Base-by-base conservation (phyloP, 495 filamentous ascomycete species). In the Staphylotrichum longicolle region DNA sequence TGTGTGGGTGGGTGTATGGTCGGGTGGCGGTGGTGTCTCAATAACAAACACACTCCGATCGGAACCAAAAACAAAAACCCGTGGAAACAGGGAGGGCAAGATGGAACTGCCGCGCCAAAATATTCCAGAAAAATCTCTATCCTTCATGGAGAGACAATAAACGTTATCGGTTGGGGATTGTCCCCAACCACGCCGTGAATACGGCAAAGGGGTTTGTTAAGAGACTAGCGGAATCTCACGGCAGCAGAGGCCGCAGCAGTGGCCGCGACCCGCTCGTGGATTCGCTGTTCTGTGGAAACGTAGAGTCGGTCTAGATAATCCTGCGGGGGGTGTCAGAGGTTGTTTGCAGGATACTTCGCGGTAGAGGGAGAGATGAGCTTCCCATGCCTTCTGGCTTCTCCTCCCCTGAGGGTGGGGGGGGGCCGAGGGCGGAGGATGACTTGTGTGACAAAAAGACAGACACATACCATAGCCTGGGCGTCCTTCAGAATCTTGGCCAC, bases 401-500 rank as follows among this genome's bases (percentile, higher is more conserved):
- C 14, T 3, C 44, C 14, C 44, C 12, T 15, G 44, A 30, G 10
- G 7, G 32, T 1, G 27, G 50, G 5, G 20, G 7, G 27, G 14
- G 33, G 11, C 2, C 8, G 44, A 44, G 52, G 35, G 27, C n/a
- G 40, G 20, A 6, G 33, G 3, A 46, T 3, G 30, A 5, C 3
- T 20, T 35, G 11, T 15, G 41, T 27, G 20, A n/a, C 4, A 20
- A 39, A 47, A 39, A 27, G 11, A 49, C 15, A 27, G 20, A 37
- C 45, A 62, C 60, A 3, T 39, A 62, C 60, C 90, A 93, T 92
- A 46, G 90, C 89, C 63, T 78, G 78, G 50, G 88, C 86, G 77
- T 95, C 90, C 74, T 87, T 90, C 40, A 95, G 78, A 58, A 93
- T 91, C 69, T 91, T 92, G 45, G 90, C 87, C 63, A 95, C 91